Conservation (phyloP, 306 rosid genomes). For the Sesbania bispinosa region DNA sequence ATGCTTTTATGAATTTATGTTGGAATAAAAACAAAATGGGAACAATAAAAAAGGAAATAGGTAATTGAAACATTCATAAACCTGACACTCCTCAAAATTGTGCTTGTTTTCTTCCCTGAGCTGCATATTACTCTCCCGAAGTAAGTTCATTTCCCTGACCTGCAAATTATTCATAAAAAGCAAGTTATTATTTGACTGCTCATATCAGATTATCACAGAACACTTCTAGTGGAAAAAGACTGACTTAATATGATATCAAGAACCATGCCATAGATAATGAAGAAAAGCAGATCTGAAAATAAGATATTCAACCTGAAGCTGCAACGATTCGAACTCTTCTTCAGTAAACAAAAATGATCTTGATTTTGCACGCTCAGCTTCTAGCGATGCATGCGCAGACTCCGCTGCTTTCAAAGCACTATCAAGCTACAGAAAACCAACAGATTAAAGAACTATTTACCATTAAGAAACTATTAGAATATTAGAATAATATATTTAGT, state of each 20-base stretch:
- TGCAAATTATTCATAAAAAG: constrained; percentile 33
- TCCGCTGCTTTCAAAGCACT: constrained; percentile 79
- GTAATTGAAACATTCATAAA: constrained; percentile 8
- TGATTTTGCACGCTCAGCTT: constrained; percentile 72
- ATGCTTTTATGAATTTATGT: not conserved
- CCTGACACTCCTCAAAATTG: constrained; percentile 98
- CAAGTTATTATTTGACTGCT: not conserved
- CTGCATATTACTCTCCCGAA: constrained; percentile 95
- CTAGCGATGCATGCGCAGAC: constrained; percentile 69
- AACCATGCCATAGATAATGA: not conserved
- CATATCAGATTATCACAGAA: not conserved
- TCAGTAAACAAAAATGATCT: constrained; percentile 71
- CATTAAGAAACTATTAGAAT: too few species aligned
- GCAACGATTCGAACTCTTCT: constrained; percentile 89
- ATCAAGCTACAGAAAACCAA: constrained; percentile 60
- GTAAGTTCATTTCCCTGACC: constrained; percentile 90
- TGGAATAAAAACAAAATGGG: not conserved
- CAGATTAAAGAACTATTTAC: not conserved
- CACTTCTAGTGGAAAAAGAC: not conserved
- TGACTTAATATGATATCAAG: not conserved
- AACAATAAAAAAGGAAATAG: not conserved
- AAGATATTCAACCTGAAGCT: constrained; percentile 67
- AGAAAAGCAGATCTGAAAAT: not conserved
- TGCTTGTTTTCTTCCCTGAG: constrained; percentile 98
- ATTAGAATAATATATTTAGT: too few species aligned